phyloP scores from a whole-genome alignment of 176 grass and related monocot species.

The Urochloa ruziziensis region DNA sequence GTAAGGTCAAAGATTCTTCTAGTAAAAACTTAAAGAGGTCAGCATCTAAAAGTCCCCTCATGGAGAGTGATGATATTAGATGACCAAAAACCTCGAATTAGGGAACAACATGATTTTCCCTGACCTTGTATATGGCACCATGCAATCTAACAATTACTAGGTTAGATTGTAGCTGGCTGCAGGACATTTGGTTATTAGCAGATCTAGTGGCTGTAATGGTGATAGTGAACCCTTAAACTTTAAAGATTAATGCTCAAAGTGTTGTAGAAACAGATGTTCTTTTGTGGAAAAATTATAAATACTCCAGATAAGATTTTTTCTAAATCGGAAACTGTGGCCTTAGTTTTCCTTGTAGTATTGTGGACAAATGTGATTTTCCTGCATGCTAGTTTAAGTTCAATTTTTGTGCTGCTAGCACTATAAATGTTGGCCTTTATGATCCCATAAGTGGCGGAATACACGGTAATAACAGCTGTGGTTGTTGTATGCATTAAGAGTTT shows the following conservation, averaged over 20 bases:
- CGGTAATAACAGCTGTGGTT: background rate
- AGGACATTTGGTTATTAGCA: background rate
- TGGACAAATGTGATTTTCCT: background rate
- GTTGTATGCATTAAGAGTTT: background rate
- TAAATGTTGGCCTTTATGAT: background rate
- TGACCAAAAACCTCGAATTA: slow-evolving; percentile 37
- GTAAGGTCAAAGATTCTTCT: slow-evolving; percentile 43
- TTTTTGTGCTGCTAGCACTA: background rate
- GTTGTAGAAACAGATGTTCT: slow-evolving; percentile 26
- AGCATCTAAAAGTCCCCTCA: slow-evolving; percentile 47
- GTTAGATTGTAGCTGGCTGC: slow-evolving; percentile 15
- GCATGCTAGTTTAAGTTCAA: background rate
- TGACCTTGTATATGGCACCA: slow-evolving; percentile 36
- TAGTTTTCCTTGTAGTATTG: background rate
- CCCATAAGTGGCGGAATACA: background rate
- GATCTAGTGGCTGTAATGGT: slow-evolving; percentile 24
- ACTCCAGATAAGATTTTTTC: background rate
- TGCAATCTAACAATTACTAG: background rate
- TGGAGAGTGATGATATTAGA: slow-evolving; percentile 59
- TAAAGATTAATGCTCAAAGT: slow-evolving; percentile 9
- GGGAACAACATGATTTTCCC: slow-evolving; percentile 10
- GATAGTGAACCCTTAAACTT: slow-evolving; percentile 16
- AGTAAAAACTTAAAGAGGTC: slow-evolving; percentile 61
- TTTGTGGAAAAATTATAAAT: slow-evolving; percentile 3
- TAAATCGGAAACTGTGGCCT: background rate